Percentiles rank a stretch among this genome's conserved stretches.
These are phyloP conservation scores for Collybia mongolica DNA, from an alignment of 768 basidiomycete genomes.

Conservation along the genomic window DNA sequence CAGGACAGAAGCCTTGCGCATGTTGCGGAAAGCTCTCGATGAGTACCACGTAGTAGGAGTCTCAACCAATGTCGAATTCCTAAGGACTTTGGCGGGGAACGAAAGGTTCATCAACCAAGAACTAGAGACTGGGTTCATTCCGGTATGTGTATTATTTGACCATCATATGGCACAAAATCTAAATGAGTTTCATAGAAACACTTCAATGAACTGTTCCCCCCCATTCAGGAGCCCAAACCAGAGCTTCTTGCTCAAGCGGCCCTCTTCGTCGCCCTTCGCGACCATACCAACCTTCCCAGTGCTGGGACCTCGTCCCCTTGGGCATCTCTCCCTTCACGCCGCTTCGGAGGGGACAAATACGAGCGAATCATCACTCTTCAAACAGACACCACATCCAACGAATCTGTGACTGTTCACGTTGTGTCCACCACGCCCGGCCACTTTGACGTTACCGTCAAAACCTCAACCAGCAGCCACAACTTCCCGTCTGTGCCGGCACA, in stretches of 20 bases:
- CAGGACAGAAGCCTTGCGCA: constrained; percentile 78
- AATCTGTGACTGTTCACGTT: constrained; percentile 40
- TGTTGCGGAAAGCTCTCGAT: constrained; percentile 77
- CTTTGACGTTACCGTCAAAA: constrained; percentile 54
- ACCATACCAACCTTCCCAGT: constrained; percentile 33
- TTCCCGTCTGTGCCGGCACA: constrained; percentile 57
- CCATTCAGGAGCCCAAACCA: constrained; percentile 52
- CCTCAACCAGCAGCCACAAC: constrained; percentile 24
- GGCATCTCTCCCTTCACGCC: constrained; percentile 65
- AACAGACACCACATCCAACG: constrained; percentile 44
- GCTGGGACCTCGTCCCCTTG: constrained; percentile 53
- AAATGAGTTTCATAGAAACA: constrained; percentile 62
- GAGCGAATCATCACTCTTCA: constrained; percentile 64
- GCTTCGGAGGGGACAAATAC: constrained; percentile 76
- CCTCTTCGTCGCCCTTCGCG: constrained; percentile 70
- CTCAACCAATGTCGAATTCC: constrained; percentile 88
- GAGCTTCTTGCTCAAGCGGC: constrained; percentile 78
- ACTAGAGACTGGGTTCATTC: constrained; percentile 92
- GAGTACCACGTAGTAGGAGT: constrained; percentile 92
- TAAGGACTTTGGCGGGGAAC: constrained; percentile 76
- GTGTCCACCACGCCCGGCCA: constrained; percentile 35
- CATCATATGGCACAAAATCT: not conserved
- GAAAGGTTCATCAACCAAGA: constrained; percentile 73
- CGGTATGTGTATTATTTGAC: constrained; percentile 37
- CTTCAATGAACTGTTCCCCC: constrained; percentile 76